phyloP scores from a whole-genome alignment of 106 monocot species.

The Dendrobium catenatum region DNA sequence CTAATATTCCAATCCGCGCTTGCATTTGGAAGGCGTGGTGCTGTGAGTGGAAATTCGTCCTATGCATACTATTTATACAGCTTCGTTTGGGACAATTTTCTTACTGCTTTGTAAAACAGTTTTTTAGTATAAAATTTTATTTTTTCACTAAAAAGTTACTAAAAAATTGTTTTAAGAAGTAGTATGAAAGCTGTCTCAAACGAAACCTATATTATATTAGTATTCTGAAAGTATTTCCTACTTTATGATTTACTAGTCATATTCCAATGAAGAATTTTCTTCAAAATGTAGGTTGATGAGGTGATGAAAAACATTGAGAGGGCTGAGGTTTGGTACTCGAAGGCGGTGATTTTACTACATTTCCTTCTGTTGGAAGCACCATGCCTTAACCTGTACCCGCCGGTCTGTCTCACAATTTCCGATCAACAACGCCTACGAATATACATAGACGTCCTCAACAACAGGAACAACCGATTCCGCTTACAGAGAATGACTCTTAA shows the following conservation, averaged over 20 bases:
- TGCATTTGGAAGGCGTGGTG: conserved; percentile 65
- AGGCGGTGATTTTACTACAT: conserved; percentile 36
- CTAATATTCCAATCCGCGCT: conserved; percentile 83
- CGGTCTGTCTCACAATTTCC: conserved; percentile 49
- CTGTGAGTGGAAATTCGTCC: conserved; percentile 34
- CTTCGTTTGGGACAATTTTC: too few relatives aligned
- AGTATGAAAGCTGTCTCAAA: too few relatives aligned
- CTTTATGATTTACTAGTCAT: too few relatives aligned
- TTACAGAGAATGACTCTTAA: conserved; percentile 36
- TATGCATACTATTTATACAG: too few relatives aligned
- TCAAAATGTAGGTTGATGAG: conserved; percentile 60
- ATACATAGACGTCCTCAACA: conserved; percentile 64
- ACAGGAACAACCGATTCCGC: conserved; percentile 45
- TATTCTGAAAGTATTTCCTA: too few relatives aligned
- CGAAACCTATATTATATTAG: too few relatives aligned
- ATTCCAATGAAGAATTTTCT: too few relatives aligned
- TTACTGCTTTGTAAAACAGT: too few relatives aligned
- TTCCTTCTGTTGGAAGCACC: conserved; percentile 81
- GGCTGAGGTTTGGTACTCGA: conserved; percentile 46
- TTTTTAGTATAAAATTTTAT: too few relatives aligned
- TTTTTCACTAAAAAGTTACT: too few relatives aligned
- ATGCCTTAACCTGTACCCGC: conserved; percentile 45
- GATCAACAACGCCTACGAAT: conserved; percentile 42
- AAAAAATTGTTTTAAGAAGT: too few relatives aligned
- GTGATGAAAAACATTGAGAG: conserved; percentile 58